Base-by-base conservation (phyloP, 352 stramenopile genomes). In the Pythium chondricola region DNA sequence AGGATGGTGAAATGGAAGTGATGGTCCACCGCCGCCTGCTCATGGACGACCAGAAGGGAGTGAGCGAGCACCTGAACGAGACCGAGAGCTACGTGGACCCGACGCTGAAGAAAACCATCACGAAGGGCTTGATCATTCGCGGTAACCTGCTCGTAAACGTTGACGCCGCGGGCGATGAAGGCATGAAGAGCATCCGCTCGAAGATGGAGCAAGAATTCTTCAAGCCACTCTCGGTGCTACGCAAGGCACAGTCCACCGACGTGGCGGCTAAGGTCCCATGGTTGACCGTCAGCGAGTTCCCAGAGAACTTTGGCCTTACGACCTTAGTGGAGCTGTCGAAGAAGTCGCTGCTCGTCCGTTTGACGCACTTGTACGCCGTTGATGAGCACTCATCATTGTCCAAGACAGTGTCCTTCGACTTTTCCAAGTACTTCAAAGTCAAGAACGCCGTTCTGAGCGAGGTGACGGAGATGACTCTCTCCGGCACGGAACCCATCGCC, bases 11-110 rank as follows among this genome's bases (percentile, higher is more conserved):
- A 26, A 31, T 99, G n/a, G 96, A 99, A 68, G 58, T 99, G n/a
- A 98, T 99, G 96, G 86, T 98, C 27, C 95, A 98, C 48, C 88
- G 97, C 26, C 84, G 96, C 17, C 61, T 97, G 8, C 63, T 98
- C 6, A 69, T 61, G 25, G 97, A 99, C 45, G 97, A 99, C 64
- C 49, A 65, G 36, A 87, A 95, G 48, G 96, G 97, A 21, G 96
- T 99, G 1, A 69, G 60, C 14, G 95, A 99, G 58, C 39, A 78
- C 31, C 58, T 98, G 22, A 97, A 97, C 52, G 88, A 97, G 56
- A 96, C 83, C 4, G 92, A 98, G 63, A 96, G 90, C 41, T 59
- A 69, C 69, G 58, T 81, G 54, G 42, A 79, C 69, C 48, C 84
- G 42, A 31, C 52, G 57, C 63, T 62, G 61, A 67, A 95, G 80